Conservation (phyloP, 192 early-diverging fungal species). For the Gaertneriomyces semiglobifer region DNA sequence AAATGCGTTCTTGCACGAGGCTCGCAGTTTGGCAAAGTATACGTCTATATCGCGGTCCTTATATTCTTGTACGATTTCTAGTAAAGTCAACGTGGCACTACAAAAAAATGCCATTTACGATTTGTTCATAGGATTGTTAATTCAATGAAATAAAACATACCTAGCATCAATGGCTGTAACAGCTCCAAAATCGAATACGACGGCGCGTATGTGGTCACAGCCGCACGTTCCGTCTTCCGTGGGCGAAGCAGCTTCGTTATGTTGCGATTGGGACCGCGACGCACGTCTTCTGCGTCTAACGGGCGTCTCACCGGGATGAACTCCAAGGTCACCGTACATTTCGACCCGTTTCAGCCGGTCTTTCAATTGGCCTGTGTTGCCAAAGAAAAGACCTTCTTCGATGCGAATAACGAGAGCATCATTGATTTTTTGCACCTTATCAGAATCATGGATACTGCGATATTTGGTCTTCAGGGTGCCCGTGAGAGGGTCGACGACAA, state of each 20-base stretch:
- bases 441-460: constrained; percentile 51
- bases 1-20: constrained; percentile 67
- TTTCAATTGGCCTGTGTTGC: constrained; percentile 94
- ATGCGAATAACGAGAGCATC: constrained; percentile 85
- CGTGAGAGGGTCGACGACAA: constrained; percentile 40
- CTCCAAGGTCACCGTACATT: constrained; percentile 87
- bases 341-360: constrained; percentile 91
- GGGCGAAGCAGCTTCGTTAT: not conserved
- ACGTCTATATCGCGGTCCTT: constrained; percentile 75
- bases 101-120: not conserved
- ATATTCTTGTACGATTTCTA: constrained; percentile 88
- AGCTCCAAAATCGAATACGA: constrained; percentile 89
- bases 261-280: not conserved
- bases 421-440: constrained; percentile 67
- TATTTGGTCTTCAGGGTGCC: constrained; percentile 57
- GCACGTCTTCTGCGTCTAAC: constrained; percentile 14
- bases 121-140: not conserved
- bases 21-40: constrained; percentile 86
- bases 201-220: constrained; percentile 54
- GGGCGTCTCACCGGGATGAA: constrained; percentile 92
- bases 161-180: constrained; percentile 91
- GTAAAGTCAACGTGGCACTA: constrained; percentile 78
- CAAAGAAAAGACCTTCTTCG: constrained; percentile 94
- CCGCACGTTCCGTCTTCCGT: constrained; percentile 36
- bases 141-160: constrained; percentile 22